Evolutionary conservation across 768 basidiomycete genomes (phyloP).

Genomic region (Filobasidium floriforme): DNA sequence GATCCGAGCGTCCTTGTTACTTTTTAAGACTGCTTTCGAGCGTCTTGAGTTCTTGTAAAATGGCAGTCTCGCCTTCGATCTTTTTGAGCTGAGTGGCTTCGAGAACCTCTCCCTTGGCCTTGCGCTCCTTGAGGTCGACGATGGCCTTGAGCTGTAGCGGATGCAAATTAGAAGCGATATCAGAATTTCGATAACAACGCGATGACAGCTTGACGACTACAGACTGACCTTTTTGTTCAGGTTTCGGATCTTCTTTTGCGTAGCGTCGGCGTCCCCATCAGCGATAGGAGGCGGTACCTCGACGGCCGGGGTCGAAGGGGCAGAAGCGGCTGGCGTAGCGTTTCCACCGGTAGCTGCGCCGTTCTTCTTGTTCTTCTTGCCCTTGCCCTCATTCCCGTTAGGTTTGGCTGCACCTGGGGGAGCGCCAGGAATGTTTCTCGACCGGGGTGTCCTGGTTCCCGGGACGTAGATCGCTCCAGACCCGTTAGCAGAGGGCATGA

Average conservation of each 20-base stretch:
- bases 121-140: conserved; percentile 90
- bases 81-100: conserved; percentile 95
- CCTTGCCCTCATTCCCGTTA: conserved; percentile 46
- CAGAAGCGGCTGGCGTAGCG: conserved; percentile 40
- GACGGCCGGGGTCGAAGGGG: conserved; percentile 14
- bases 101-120: conserved; percentile 76
- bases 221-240: conserved; percentile 83
- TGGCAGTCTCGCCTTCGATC: conserved; percentile 82
- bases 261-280: conserved; percentile 54
- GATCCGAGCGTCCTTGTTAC: background rate
- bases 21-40: conserved; percentile 35
- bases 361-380: conserved; percentile 57
- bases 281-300: conserved; percentile 19
- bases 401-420: conserved; percentile 49
- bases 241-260: conserved; percentile 88
- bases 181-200: background rate
- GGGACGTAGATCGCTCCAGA: conserved; percentile 17
- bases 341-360: conserved; percentile 21
- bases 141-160: conserved; percentile 82
- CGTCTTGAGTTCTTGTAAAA: conserved; percentile 65
- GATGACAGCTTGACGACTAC: no score
- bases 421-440: conserved; percentile 68
- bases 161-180: background rate
- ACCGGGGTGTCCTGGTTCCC: conserved; percentile 42
- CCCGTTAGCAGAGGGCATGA: conserved; percentile 47